Conservation (phyloP, 2,329 filamentous ascomycete species). For the Didymella arachidicola region DNA sequence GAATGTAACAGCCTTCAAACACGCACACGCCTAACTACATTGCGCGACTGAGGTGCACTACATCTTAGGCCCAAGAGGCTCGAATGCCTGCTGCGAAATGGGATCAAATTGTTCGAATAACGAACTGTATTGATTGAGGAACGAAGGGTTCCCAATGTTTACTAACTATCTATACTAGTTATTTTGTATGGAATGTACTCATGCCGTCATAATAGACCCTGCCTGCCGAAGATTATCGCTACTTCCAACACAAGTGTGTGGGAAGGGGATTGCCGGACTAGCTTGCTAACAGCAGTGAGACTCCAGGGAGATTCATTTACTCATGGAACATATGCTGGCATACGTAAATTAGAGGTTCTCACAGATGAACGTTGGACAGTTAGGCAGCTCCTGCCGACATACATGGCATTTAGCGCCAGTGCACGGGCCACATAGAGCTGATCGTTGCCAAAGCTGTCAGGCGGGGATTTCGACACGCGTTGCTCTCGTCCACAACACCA, state of each 20-base stretch:
- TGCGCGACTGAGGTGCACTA: not conserved
- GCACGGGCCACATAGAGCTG: not conserved
- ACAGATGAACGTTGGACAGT: not conserved
- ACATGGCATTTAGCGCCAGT: not conserved
- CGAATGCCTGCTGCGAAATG: not conserved
- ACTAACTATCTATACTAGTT: too few relatives aligned
- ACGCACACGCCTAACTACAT: not conserved
- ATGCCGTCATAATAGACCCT: too few relatives aligned
- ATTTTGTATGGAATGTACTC: too few relatives aligned
- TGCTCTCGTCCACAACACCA: not conserved
- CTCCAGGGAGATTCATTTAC: too few relatives aligned
- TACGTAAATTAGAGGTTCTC: too few relatives aligned
- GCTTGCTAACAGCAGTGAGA: not conserved
- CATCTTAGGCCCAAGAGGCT: too few relatives aligned
- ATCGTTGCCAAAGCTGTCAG: not conserved
- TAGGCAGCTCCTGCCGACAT: slow-evolving; percentile 14
- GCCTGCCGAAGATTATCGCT: too few relatives aligned
- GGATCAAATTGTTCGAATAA: too few relatives aligned
- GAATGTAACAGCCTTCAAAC: not conserved
- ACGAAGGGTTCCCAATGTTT: too few relatives aligned
- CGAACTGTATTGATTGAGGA: too few relatives aligned
- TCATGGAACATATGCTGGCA: not conserved
- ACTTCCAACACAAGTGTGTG: too few relatives aligned
- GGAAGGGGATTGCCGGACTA: not conserved
- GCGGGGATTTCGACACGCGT: not conserved